These are phyloP conservation scores for Pseudovirgaria hyperparasitica DNA, from an alignment of 2,329 filamentous ascomycete genomes.

Conservation along the genomic window DNA sequence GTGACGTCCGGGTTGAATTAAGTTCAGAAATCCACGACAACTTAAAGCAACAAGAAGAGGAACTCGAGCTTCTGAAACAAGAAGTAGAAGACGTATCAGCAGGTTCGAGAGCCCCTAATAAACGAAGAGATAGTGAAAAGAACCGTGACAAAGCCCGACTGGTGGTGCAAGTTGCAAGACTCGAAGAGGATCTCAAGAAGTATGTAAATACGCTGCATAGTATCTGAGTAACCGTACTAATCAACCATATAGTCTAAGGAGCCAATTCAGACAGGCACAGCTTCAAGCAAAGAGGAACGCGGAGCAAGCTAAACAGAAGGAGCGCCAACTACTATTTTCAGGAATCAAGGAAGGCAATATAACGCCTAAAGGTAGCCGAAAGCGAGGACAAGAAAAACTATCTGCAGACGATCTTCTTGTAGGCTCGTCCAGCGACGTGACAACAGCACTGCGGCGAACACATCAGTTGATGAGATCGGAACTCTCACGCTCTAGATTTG, in stretches of 20 bases:
- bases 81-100: constrained; percentile 59
- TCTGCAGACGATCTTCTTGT: constrained; percentile 62
- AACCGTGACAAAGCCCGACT: constrained; percentile 54
- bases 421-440: constrained; percentile 71
- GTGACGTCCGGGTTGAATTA: constrained; percentile 58
- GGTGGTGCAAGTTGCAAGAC: constrained; percentile 50
- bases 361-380: constrained; percentile 21
- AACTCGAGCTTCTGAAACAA: constrained; percentile 67
- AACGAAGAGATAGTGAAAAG: constrained; percentile 37
- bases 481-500: constrained; percentile 76
- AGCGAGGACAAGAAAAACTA: constrained; percentile 31
- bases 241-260: constrained; percentile 36
- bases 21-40: constrained; percentile 67
- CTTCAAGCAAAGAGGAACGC: constrained; percentile 65
- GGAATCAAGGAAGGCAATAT: constrained; percentile 39
- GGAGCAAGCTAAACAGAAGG: constrained; percentile 58
- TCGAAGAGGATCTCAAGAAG: constrained; percentile 60
- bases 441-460: constrained; percentile 67
- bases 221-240: not conserved
- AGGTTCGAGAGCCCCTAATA: constrained; percentile 17
- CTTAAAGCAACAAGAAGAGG: constrained; percentile 67
- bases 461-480: constrained; percentile 79
- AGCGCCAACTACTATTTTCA: constrained; percentile 63
- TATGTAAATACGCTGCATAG: constrained; percentile 39
- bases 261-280: constrained; percentile 70